A percentile compares a stretch with the other conserved stretches of the same genome.
Evolutionary conservation across 192 early-diverging fungal genomes (phyloP).

Genomic region (Entomortierella parvispora): DNA sequence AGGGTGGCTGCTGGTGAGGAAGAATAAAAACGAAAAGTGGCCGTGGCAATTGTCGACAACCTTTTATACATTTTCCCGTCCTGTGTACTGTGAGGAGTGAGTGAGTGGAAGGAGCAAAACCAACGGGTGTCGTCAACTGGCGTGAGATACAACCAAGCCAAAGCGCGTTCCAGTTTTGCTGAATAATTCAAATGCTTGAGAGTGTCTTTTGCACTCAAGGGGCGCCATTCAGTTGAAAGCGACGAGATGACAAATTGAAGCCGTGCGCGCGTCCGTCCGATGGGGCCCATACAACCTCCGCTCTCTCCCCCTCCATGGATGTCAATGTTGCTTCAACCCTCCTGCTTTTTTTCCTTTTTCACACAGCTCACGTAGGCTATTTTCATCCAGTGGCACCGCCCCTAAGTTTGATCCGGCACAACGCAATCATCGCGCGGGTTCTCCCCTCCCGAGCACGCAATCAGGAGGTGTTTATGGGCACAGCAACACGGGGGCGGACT

Average conservation of each 20-base stretch:
- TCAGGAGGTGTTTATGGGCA: constrained; percentile 1
- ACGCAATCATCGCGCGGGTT: too few relatives aligned
- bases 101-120: too few relatives aligned
- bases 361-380: too few relatives aligned
- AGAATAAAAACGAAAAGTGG: constrained; percentile 1
- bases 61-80: constrained; percentile 16
- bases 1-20: not conserved
- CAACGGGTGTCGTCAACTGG: constrained; percentile 26
- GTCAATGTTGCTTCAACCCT: too few relatives aligned
- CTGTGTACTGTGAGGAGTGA: not conserved
- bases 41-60: not conserved
- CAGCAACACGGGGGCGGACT: not conserved
- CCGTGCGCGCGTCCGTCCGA: too few relatives aligned
- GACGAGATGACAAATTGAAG: too few relatives aligned
- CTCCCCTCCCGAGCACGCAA: constrained; percentile 12
- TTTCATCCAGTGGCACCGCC: too few relatives aligned
- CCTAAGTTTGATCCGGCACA: not conserved
- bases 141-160: not conserved
- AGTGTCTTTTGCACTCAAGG: not conserved
- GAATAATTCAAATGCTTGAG: constrained; percentile 8
- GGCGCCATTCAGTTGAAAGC: not conserved
- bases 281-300: too few relatives aligned
- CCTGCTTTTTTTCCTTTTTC: not conserved
- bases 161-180: not conserved
- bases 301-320: too few relatives aligned